Percentiles rank a stretch among this genome's conserved stretches.
phyloP scores from a whole-genome alignment of 2,329 filamentous ascomycete genomes.

The Aspergillus quadrilineatus region DNA sequence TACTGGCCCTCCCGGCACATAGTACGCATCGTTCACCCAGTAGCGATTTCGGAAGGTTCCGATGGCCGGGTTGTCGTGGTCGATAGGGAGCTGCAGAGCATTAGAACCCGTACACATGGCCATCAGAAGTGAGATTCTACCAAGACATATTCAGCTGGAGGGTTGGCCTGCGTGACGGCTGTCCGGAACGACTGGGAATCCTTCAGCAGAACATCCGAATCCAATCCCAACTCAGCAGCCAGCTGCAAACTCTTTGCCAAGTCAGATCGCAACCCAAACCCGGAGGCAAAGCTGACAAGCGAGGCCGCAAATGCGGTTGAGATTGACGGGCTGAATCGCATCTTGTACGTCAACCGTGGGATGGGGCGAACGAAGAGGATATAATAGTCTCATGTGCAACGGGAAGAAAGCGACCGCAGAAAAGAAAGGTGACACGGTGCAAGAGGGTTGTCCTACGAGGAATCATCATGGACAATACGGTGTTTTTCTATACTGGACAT shows the following conservation, averaged over 20 bases:
- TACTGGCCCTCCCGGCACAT: constrained; percentile 54
- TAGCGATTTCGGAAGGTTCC: constrained; percentile 57
- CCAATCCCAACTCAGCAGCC: constrained; percentile 22
- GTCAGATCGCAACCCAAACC: constrained; percentile 17
- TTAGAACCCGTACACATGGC: not conserved
- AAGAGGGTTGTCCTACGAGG: not conserved
- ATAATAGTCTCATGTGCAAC: not conserved
- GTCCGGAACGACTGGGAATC: constrained; percentile 17
- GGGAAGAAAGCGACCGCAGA: not conserved
- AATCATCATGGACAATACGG: not conserved
- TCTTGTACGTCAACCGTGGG: constrained; percentile 1
- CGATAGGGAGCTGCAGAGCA: constrained; percentile 26
- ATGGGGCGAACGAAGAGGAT: not conserved
- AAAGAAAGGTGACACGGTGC: not conserved
- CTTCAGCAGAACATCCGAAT: constrained; percentile 17
- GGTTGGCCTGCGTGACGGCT: constrained; percentile 1
- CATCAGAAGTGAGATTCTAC: constrained; percentile 9
- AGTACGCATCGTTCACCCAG: constrained; percentile 55
- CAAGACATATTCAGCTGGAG: constrained; percentile 18
- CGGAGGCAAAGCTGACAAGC: constrained; percentile 15
- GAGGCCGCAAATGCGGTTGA: constrained; percentile 1
- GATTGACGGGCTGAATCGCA: not conserved
- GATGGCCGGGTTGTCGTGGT: constrained; percentile 35
- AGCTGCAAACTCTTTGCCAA: constrained; percentile 20
- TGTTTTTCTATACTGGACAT: not conserved